phyloP scores from a whole-genome alignment of 1,139 yeast species.

The Blastobotrys persicus region DNA sequence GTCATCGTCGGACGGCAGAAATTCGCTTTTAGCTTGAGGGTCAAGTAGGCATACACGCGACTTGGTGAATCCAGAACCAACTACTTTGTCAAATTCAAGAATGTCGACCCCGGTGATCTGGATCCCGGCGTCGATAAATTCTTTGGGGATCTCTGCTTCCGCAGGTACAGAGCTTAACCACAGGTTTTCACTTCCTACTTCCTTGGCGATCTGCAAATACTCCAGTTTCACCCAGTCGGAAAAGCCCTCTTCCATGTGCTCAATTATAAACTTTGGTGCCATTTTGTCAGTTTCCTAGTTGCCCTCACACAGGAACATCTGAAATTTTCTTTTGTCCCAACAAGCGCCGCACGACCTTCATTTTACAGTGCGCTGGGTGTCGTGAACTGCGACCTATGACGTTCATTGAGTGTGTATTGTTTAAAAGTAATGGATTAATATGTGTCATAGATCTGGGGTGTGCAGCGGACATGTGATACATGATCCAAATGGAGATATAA shows the following conservation, averaged over 20 bases:
- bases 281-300: constrained; percentile 7
- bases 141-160: constrained; percentile 54
- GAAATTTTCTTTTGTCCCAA: no score
- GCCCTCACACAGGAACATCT: no score
- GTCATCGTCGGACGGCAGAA: constrained; percentile 63
- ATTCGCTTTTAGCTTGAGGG: constrained; percentile 76
- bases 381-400: no score
- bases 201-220: constrained; percentile 75
- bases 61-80: constrained; percentile 45
- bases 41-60: constrained; percentile 76
- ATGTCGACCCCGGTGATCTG: constrained; percentile 83
- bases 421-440: no score
- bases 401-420: no score
- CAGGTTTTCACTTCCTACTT: constrained; percentile 75
- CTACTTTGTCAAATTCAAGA: constrained; percentile 40
- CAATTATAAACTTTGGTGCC: constrained; percentile 69
- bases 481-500: no score
- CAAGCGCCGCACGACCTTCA: no score
- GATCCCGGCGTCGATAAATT: constrained; percentile 59
- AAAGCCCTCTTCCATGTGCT: constrained; percentile 96
- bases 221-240: constrained; percentile 94
- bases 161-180: constrained; percentile 74
- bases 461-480: no score
- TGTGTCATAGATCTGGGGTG: no score
- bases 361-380: no score